Conservation (phyloP, 1,284 basidiomycete species). For the Phaffia rhodozyma region DNA sequence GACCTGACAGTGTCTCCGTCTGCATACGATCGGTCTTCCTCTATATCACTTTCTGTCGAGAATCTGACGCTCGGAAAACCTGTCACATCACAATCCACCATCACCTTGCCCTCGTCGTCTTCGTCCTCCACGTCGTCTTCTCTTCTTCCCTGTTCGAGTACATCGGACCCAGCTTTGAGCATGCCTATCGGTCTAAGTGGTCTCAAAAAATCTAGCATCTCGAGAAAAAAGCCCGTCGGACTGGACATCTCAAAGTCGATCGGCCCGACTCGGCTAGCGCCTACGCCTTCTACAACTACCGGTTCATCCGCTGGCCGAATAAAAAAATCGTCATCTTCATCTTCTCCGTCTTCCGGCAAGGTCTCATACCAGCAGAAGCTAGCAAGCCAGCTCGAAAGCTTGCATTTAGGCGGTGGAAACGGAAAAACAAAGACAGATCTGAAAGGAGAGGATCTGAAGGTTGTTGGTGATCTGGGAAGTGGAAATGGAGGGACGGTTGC, state of each 20-base stretch:
- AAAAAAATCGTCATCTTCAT: conserved; percentile 18
- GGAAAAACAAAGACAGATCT: conserved; percentile 63
- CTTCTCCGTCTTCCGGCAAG: neutral
- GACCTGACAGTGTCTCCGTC: neutral
- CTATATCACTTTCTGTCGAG: neutral
- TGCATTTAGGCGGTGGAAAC: conserved; percentile 47
- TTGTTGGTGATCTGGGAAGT: conserved; percentile 77
- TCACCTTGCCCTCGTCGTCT: neutral
- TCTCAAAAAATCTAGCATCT: conserved; percentile 25
- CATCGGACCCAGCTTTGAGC: conserved; percentile 34
- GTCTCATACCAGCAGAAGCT: conserved; percentile 57
- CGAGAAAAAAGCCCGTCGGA: conserved; percentile 33
- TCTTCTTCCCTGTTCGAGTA: conserved; percentile 38
- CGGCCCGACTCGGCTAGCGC: conserved; percentile 25
- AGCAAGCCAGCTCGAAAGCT: conserved; percentile 57
- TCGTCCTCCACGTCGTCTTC: conserved; percentile 17
- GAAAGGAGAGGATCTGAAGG: conserved; percentile 66
- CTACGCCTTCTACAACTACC: conserved; percentile 19
- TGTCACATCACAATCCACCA: neutral
- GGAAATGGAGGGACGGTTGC: conserved; percentile 98
- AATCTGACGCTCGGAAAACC: conserved; percentile 1
- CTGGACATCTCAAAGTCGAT: conserved; percentile 32
- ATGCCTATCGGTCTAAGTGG: neutral
- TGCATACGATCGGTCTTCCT: neutral
- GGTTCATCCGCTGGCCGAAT: conserved; percentile 14